Evolutionary conservation across 2,329 filamentous ascomycete genomes (phyloP), one percentile per base, ranked within the genome.

Genomic region (Cordyceps fumosorosea): DNA sequence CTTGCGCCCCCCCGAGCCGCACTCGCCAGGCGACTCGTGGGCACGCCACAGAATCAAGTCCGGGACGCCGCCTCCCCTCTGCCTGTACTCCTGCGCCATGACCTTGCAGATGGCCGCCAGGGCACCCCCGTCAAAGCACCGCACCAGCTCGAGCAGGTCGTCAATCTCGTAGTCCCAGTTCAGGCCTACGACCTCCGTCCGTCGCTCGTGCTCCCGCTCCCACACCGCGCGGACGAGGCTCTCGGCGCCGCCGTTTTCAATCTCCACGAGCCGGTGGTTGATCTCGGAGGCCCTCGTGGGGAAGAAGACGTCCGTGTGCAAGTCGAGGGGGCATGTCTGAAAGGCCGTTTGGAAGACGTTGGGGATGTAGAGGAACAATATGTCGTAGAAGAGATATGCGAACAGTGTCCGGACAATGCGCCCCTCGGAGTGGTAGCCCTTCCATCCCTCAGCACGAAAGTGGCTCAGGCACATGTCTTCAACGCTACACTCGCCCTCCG

Each of bases 261-360:
- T 93, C 68, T 93, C 88, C 4, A 90, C 91, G 2, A 98, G 81
- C 1, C 93, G 86, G 65, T 87, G 86, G 71, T 96, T 96, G 72
- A 98, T 95, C 76, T 96, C 93, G 4, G 89, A 91, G 42, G 89
- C 86, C n/a, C 95, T 84, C 1, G 88, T 86, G 0, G 90, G 84
- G 71, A 91, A 98, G 77, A 99, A 99, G 3, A 89, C 87, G 72
- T 99, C 95, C 0, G 93, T 96, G 71, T 96, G 89, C 6, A 99
- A 78, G 73, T 99, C 95, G 3, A 99, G 78, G 1, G 95, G 95
- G 70, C 91, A 96, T 0, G 91, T 96, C 75, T 99, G 95, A 72
- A 91, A 99, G 1, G 89, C 85, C 6, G 95, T 99, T 73, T 98
- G 93, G 74, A 99, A 99, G 61, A 99, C 93, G 68, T 98, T 96